These are phyloP conservation scores for Vaccinium darrowii DNA, from an alignment of 148 eudicot species.

Conservation along the genomic window DNA sequence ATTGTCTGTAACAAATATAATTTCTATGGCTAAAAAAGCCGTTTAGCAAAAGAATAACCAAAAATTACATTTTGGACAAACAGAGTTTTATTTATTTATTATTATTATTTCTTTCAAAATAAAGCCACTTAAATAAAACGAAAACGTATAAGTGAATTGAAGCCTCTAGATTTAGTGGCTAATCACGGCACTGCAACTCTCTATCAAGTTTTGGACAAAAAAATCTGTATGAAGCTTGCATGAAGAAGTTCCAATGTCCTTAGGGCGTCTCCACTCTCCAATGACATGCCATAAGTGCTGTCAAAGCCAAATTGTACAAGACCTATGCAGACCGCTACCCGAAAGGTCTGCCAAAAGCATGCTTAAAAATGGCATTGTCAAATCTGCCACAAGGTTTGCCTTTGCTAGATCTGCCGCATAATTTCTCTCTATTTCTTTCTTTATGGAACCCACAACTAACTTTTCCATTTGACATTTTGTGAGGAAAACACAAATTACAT, in stretches of 20 bases:
- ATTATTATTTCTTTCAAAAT: neutral
- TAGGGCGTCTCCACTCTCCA: neutral
- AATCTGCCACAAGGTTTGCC: neutral
- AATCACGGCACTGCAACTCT: neutral
- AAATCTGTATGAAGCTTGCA: neutral
- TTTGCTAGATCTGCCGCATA: no score
- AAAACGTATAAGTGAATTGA: neutral
- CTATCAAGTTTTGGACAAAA: neutral
- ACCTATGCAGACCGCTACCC: neutral
- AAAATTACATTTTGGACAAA: neutral
- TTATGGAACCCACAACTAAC: no score
- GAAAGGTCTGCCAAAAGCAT: neutral
- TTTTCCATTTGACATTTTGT: no score
- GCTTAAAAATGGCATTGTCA: neutral
- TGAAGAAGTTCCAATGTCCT: neutral
- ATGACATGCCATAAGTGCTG: neutral
- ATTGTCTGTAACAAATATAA: neutral
- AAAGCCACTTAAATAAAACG: no score
- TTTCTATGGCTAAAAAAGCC: neutral
- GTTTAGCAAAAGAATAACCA: neutral
- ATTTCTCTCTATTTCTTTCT: no score
- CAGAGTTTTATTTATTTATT: neutral
- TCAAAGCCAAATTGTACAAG: neutral
- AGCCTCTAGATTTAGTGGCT: neutral
- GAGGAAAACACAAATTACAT: neutral